A percentile compares a stretch with the other conserved stretches of the same genome.
These are phyloP conservation scores for Diaporthe citriasiana DNA, from an alignment of 2,329 filamentous ascomycete genomes.

Conservation along the genomic window DNA sequence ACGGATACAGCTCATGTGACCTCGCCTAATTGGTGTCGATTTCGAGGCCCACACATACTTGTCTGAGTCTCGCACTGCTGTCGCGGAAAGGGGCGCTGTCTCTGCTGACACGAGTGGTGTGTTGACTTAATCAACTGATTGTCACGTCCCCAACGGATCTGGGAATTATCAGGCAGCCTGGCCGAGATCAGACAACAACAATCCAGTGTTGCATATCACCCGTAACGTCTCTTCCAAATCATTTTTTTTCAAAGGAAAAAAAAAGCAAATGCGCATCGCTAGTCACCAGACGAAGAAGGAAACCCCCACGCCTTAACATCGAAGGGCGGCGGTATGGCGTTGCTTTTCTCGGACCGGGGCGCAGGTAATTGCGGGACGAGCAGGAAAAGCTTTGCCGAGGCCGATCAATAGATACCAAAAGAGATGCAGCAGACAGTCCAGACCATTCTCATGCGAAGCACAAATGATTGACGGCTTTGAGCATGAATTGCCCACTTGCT, in stretches of 20 bases:
- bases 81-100: constrained; percentile 18
- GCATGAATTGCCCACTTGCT: not conserved
- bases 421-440: constrained; percentile 7
- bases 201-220: not conserved
- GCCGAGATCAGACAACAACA: not conserved
- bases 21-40: constrained; percentile 26
- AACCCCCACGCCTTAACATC: not conserved
- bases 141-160: not conserved
- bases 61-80: constrained; percentile 27
- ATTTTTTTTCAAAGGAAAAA: not conserved
- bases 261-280: constrained; percentile 12
- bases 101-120: constrained; percentile 20
- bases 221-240: constrained; percentile 23
- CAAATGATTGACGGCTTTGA: constrained; percentile 12
- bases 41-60: not conserved
- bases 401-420: constrained; percentile 3
- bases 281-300: constrained; percentile 8
- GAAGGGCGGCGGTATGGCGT: not conserved
- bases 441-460: not conserved
- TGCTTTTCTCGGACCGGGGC: constrained; percentile 18
- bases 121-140: constrained; percentile 2
- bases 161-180: not conserved
- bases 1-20: constrained; percentile 17
- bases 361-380: not conserved
- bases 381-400: not conserved